Evolutionary conservation across 495 filamentous ascomycete genomes (phyloP), one percentile per base, ranked within the genome.

Genomic region (Xylaria sp.): DNA sequence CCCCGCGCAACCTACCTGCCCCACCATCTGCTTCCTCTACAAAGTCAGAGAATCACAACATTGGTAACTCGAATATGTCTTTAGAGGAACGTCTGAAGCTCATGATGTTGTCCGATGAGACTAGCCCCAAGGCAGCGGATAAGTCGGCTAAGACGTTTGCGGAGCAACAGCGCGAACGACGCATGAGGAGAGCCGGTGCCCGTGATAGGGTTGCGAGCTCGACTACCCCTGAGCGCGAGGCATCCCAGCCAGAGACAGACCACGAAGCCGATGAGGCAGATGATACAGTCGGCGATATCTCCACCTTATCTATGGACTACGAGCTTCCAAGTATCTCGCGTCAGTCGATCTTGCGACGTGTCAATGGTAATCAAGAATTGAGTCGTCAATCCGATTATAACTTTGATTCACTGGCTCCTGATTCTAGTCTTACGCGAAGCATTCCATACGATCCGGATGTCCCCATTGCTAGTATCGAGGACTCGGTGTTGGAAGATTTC

Each of bases 341-440:
- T 26, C 96, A 98, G 76, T 97, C 94, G 0, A 98, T 98, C 68
- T 82, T 97, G 61, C 89, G 93, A 19, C 94, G 94, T 68, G 90
- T 98, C 29, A 94, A 95, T 74, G 91, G 91, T 52, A 88, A 90
- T 61, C 87, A 90, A 61, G 78, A 79, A 68, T 83, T 84, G 48
- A 80, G 81, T 3, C 80, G 79, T 46, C 90, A 93, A 59, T 88
- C 89, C n/a, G 86, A 89, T 68, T 89, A 89, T 55, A 86, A 85
- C 66, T 90, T 88, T 66, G 89, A 87, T 0, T 88, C 90, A 9
- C 79, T 87, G 0, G 81, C 80, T 6, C 84, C 86, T 1, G 88
- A 87, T 71, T 83, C 86, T 29, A 82, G 84, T 67, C 83, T 83
- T 21, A 31, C 88, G 89, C 84, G 81, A 3, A 71, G 81, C 79